These are phyloP conservation scores for Kitagawia praeruptora DNA, from an alignment of 129 eudicot species.

Conservation along the genomic window DNA sequence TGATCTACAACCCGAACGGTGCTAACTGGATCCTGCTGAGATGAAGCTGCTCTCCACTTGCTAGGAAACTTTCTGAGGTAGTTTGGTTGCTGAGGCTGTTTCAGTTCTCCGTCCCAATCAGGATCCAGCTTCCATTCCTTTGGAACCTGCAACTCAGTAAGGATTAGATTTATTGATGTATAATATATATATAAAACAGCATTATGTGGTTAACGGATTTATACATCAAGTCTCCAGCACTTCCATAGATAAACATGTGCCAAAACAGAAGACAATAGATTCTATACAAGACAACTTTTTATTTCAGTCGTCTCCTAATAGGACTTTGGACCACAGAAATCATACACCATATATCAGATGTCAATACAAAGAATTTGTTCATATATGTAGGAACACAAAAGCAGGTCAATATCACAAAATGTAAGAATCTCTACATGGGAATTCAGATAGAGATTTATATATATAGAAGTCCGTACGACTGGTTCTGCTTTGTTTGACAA, in stretches of 20 bases:
- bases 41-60: slow-evolving; percentile 73
- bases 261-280: not conserved
- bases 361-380: not conserved
- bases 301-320: not conserved
- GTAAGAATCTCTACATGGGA: not conserved
- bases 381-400: not conserved
- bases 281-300: not conserved
- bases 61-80: slow-evolving; percentile 68
- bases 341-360: not conserved
- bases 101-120: slow-evolving; percentile 75
- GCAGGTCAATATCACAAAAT: not conserved
- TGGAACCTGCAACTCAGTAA: slow-evolving; percentile 47
- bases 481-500: not conserved
- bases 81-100: slow-evolving; percentile 47
- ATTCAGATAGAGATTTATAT: not conserved
- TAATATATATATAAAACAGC: not conserved
- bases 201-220: not conserved
- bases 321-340: not conserved
- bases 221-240: not conserved
- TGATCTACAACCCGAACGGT: slow-evolving; percentile 77
- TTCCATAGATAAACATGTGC: not conserved
- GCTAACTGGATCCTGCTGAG: slow-evolving; percentile 75
- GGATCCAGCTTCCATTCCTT: slow-evolving; percentile 98
- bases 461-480: not conserved
- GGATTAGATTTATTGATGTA: not conserved